Percentiles rank a stretch among this genome's conserved stretches.
These are phyloP conservation scores for Flaveria brownii DNA, from an alignment of 129 eudicot genomes.

Conservation along the genomic window DNA sequence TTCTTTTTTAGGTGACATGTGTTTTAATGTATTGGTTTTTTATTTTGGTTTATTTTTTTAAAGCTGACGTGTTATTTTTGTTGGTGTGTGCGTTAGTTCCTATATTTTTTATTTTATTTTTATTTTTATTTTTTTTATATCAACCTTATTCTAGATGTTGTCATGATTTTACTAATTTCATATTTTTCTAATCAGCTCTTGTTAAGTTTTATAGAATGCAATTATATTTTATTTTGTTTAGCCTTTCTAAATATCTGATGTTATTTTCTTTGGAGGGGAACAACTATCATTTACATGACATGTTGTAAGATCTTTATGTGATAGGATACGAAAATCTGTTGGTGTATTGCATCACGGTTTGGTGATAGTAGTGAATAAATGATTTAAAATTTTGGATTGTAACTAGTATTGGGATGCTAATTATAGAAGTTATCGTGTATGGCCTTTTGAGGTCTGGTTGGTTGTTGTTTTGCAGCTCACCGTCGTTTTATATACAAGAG, in stretches of 20 bases:
- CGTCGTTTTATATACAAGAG: not conserved
- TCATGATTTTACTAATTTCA: not conserved
- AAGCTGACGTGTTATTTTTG: not conserved
- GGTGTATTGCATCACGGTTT: not conserved
- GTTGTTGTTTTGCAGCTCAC: not conserved
- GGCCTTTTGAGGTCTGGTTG: not conserved
- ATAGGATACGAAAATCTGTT: not conserved
- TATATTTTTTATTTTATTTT: not conserved
- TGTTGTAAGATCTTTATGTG: not conserved
- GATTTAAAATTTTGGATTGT: not conserved
- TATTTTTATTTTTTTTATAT: too few relatives aligned
- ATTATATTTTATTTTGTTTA: not conserved
- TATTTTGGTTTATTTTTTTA: not conserved
- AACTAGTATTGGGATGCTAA: not conserved
- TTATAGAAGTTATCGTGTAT: not conserved
- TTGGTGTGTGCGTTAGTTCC: not conserved
- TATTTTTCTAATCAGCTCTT: not conserved
- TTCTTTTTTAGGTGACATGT: slow-evolving; percentile 11
- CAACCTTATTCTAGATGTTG: not conserved
- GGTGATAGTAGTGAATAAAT: not conserved
- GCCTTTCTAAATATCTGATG: too few relatives aligned
- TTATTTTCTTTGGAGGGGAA: too few relatives aligned
- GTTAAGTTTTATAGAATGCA: not conserved
- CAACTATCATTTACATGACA: not conserved
- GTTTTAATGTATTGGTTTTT: not conserved